Evolutionary conservation across 495 filamentous ascomycete species (phyloP).

Genomic region (Annulohypoxylon moriforme): DNA sequence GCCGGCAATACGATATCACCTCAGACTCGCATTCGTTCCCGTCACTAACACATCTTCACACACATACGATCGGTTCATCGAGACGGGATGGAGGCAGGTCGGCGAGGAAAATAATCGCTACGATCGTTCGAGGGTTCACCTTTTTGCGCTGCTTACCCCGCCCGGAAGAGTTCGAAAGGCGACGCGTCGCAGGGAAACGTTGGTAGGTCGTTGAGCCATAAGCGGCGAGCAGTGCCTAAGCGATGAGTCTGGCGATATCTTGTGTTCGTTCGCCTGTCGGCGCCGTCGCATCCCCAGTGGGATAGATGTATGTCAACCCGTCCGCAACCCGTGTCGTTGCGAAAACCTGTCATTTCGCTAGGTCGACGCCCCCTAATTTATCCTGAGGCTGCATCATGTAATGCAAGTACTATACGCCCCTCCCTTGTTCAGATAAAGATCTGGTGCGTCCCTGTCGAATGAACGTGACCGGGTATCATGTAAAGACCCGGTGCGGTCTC

Average conservation of each 20-base stretch:
- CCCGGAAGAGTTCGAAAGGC: slow-evolving; percentile 7
- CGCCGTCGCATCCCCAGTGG: slow-evolving; percentile 22
- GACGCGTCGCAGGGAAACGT: not conserved
- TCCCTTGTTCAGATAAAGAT: slow-evolving; percentile 35
- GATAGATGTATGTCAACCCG: not conserved
- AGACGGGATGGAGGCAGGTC: not conserved
- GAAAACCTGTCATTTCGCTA: slow-evolving; percentile 20
- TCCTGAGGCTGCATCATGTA: slow-evolving; percentile 42
- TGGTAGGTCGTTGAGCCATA: not conserved
- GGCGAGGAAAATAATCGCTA: not conserved
- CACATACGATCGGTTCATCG: not conserved
- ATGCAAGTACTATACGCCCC: slow-evolving; percentile 27
- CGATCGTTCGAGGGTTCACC: slow-evolving; percentile 6
- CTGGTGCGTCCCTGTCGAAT: slow-evolving; percentile 14
- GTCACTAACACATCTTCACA: not conserved
- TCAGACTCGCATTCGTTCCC: not conserved
- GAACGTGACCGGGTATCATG: slow-evolving; percentile 17
- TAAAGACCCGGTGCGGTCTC: slow-evolving; percentile 15
- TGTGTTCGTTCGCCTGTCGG: not conserved
- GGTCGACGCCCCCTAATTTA: slow-evolving; percentile 39
- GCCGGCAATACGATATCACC: slow-evolving; percentile 3
- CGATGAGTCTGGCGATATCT: slow-evolving; percentile 1
- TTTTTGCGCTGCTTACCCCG: slow-evolving; percentile 26
- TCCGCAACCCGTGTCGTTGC: slow-evolving; percentile 16
- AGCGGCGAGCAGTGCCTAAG: slow-evolving; percentile 5